A percentile compares a stretch with the other conserved stretches of the same genome.
phyloP scores from a whole-genome alignment of 208 protist species.

The Blastocrithidia nonstop region DNA sequence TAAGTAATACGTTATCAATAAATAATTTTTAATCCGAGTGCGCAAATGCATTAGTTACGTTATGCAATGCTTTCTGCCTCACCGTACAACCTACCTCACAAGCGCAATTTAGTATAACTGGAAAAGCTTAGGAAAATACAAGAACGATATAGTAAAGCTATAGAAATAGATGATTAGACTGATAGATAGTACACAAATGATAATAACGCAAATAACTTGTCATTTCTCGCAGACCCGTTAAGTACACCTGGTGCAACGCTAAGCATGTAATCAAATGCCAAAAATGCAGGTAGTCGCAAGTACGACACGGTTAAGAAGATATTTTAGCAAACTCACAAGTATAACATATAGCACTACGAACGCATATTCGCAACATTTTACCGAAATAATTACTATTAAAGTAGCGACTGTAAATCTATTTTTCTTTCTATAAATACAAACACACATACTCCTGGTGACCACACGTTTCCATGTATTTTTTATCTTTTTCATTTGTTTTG shows the following conservation, averaged over 20 bases:
- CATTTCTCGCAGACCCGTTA: too few species aligned
- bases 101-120: slow-evolving; percentile 69
- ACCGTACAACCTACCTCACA: slow-evolving; percentile 38
- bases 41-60: slow-evolving; percentile 73
- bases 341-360: slow-evolving; percentile 63
- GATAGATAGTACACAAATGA: slow-evolving; percentile 73
- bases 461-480: neutral
- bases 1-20: slow-evolving; percentile 84
- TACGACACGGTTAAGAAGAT: too few species aligned
- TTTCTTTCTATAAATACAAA: neutral
- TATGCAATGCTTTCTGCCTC: slow-evolving; percentile 53
- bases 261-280: slow-evolving; percentile 39
- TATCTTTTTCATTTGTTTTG: neutral
- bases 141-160: slow-evolving; percentile 83
- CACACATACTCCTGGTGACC: too few species aligned
- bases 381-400: slow-evolving; percentile 64
- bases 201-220: slow-evolving; percentile 51
- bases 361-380: slow-evolving; percentile 73
- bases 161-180: slow-evolving; percentile 68
- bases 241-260: slow-evolving; percentile 48
- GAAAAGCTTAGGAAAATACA: slow-evolving; percentile 80
- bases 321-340: too few species aligned
- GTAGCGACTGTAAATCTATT: neutral
- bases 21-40: slow-evolving; percentile 70
- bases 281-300: slow-evolving; percentile 13